Conservation (phyloP, 2,329 filamentous ascomycete species). For the Microcyclospora pomicola region DNA sequence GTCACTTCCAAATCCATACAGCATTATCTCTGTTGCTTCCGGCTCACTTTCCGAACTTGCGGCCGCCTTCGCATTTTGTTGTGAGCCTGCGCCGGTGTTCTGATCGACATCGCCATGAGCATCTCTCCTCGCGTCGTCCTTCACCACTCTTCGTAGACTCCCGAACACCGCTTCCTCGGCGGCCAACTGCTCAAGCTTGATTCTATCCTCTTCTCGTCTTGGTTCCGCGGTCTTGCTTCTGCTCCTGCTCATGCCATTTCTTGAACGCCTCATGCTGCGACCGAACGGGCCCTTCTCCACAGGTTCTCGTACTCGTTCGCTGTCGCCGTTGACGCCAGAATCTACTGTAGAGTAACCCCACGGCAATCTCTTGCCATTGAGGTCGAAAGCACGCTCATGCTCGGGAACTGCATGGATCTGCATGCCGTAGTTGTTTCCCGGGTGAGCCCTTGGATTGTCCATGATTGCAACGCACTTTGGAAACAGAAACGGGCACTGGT, state of each 20-base stretch:
- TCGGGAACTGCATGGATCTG: slow-evolving; percentile 53
- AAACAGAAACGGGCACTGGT: too few relatives aligned
- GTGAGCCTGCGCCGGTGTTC: slow-evolving; percentile 7
- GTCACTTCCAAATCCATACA: slow-evolving; percentile 66
- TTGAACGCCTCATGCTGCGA: slow-evolving; percentile 28
- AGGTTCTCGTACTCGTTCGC: slow-evolving; percentile 28
- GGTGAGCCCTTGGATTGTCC: too few relatives aligned
- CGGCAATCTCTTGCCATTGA: slow-evolving; percentile 45
- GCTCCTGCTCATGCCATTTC: slow-evolving; percentile 32
- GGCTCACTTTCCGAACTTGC: slow-evolving; percentile 27
- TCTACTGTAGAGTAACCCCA: slow-evolving; percentile 40
- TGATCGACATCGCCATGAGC: slow-evolving; percentile 17
- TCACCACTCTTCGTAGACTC: slow-evolving; percentile 12
- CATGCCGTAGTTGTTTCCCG: slow-evolving; percentile 29
- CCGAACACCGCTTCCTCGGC: slow-evolving; percentile 36
- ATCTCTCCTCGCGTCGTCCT: slow-evolving; percentile 13
- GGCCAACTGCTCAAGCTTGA: slow-evolving; percentile 29
- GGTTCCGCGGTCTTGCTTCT: slow-evolving; percentile 41
- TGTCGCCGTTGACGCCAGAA: not conserved
- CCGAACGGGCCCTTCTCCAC: slow-evolving; percentile 52
- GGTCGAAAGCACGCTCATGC: slow-evolving; percentile 46
- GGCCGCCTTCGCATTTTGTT: slow-evolving; percentile 20
- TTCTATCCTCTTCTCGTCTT: slow-evolving; percentile 43
- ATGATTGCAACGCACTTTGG: too few relatives aligned
- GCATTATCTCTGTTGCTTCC: slow-evolving; percentile 62